Evolutionary conservation across 2,329 filamentous ascomycete species (phyloP).

Genomic region (Grosmannia penicillata): DNA sequence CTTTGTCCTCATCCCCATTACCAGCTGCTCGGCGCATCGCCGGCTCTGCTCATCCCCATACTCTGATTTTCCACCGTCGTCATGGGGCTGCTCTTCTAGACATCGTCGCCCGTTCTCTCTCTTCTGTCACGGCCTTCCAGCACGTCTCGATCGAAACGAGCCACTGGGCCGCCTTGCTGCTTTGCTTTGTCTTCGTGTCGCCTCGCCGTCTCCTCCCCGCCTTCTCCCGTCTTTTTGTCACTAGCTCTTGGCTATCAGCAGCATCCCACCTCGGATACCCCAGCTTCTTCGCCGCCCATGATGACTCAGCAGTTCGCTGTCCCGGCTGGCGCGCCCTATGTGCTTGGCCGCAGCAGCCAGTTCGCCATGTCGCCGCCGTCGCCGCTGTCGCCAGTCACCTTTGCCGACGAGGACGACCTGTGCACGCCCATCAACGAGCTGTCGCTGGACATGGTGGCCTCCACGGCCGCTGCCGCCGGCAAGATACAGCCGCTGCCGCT

Average conservation of each 20-base stretch:
- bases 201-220: neutral
- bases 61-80: too few relatives aligned
- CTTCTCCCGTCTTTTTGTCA: neutral
- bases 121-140: too few relatives aligned
- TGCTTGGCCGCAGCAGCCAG: slow-evolving; percentile 23
- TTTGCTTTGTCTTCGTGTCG: too few relatives aligned
- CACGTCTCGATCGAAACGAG: too few relatives aligned
- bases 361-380: slow-evolving; percentile 31
- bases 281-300: neutral
- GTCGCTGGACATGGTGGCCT: slow-evolving; percentile 14
- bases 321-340: slow-evolving; percentile 35
- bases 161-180: too few relatives aligned
- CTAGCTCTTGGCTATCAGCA: too few relatives aligned
- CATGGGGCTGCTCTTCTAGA: too few relatives aligned
- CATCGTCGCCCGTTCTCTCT: too few relatives aligned
- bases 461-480: neutral
- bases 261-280: neutral
- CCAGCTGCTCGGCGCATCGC: too few relatives aligned
- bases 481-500: neutral
- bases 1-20: too few relatives aligned
- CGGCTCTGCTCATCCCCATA: too few relatives aligned
- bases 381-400: slow-evolving; percentile 30
- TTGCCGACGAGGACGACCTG: slow-evolving; percentile 15
- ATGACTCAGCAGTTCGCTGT: slow-evolving; percentile 18
- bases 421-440: slow-evolving; percentile 22